Evolutionary conservation across 2,329 filamentous ascomycete species (phyloP), one percentile per base, ranked within the genome.

Genomic region (Ceratocystis albifundus): DNA sequence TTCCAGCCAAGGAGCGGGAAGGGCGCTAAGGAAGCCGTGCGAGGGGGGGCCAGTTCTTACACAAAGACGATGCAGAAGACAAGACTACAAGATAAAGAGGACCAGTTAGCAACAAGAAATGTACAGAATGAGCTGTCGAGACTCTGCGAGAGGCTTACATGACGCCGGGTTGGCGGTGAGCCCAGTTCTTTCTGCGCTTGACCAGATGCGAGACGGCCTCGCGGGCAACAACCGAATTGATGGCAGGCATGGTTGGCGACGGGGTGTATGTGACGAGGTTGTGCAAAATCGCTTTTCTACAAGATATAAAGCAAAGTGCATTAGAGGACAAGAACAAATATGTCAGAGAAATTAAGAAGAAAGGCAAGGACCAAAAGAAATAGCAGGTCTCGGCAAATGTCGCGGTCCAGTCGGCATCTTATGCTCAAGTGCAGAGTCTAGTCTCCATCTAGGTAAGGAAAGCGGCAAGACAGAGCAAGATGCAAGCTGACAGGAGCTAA

Each of bases 11-110:
- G 32, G 22, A 53, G 15, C n/a, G 48, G 61, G 25, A 15, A 65
- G 36, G 64, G 64, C 32, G 28, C 28, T 10, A 61, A 28, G 20
- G 50, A 45, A 57, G 48, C 32, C 45, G 36, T 64, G 62, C 36
- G 36, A 30, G 36, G 28, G 22, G 45, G 22, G 45, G 17, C 20
- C 20, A 59, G 53, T 61, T 66, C 67, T 66, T 68, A 68, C 67
- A 77, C 64, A 67, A 74, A 75, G 69, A 78, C 73, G 65, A 79
- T 78, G 71, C 73, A 75, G 71, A 79, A 77, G 70, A 79, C 77
- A 64, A 77, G 73, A 25, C 67, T 68, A 32, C 3, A 25, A 50
- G 6, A 48, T 8, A 32, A 30, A 65, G 17, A 50, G 20, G 25
- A 36, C 1, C 17, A 50, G 61, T 68, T 68, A 66, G 67, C 32